Evolutionary conservation across 2,329 filamentous ascomycete species (phyloP), one percentile per base, ranked within the genome.

Genomic region (Helminthosporium solani): DNA sequence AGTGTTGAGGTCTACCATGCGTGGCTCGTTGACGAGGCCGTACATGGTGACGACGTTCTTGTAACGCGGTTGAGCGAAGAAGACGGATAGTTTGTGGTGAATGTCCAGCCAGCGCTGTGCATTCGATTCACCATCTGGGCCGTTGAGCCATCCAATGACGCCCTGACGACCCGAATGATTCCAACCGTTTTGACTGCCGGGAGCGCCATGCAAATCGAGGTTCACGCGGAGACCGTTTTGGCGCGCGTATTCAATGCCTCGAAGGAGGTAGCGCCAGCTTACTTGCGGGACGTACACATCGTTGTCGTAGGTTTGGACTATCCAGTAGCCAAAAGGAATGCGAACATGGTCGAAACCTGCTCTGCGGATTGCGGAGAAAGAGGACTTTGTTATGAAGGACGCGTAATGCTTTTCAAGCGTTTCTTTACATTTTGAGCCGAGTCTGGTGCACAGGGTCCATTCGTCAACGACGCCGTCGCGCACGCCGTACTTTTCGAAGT

Each of bases 261-360:
- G 85, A 8, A 99, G 80, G 1, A 99, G 83, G 64, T 99, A 99
- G 11, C 94, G 82, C 92, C 92, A 99, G 2, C 88, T 86, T 0
- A 90, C 88, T 33, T 90, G 85, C 49, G 87, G 82, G 1, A 99
- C 78, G 64, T 96, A 99, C 1, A 91, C 89, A 63, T 99, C 94
- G 34, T 78, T 84, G 21, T 88, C 84, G 68, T 95, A 96, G 0
- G 85, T 87, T 47, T 84, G 82, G 1, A 97, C 85, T 0, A 91
- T 90, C 94, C 94, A 99, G 76, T 99, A 99, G 8, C 87, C 89
- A 68, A 86, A 97, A 0, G 88, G 90, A 43, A 99, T 96, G 44
- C 94, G 87, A n/a, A 99, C 88, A 66, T 99, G 94, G 66, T 99
- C 94, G 36, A 99, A 82, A 0, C 94, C 94, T 1, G 94, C 94